Percentiles rank a stretch among this genome's conserved stretches.
phyloP scores from a whole-genome alignment of 2,329 filamentous ascomycete genomes.

The Alternaria alternata region DNA sequence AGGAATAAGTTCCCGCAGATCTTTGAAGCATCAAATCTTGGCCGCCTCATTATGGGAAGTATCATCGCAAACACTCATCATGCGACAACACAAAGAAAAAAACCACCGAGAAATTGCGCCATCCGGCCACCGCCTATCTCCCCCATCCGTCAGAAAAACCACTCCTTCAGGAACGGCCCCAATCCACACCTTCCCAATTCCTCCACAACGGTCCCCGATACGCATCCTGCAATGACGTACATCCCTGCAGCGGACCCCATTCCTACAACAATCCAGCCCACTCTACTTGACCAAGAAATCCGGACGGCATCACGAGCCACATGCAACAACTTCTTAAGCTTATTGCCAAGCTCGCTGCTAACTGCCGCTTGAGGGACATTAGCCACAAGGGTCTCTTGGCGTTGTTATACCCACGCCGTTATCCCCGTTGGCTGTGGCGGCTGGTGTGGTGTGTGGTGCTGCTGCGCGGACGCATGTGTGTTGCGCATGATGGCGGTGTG shows the following conservation, averaged over 20 bases:
- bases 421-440: not conserved
- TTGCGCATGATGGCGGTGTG: not conserved
- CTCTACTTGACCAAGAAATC: not conserved
- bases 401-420: not conserved
- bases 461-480: not conserved
- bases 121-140: not conserved
- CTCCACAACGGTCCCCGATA: not conserved
- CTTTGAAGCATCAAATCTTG: not conserved
- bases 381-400: constrained; percentile 1
- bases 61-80: not conserved
- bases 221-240: constrained; percentile 2
- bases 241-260: not conserved
- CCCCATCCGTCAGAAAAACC: not conserved
- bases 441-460: not conserved
- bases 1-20: not conserved
- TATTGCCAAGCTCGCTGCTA: constrained; percentile 1
- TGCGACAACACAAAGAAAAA: not conserved
- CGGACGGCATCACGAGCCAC: constrained; percentile 1
- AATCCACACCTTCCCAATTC: not conserved
- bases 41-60: not conserved
- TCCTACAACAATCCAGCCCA: not conserved
- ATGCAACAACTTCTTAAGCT: constrained; percentile 4
- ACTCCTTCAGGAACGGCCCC: not conserved
- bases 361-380: not conserved
- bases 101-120: not conserved